Conservation (phyloP, 2,329 filamentous ascomycete species). For the Colletotrichum siamense region DNA sequence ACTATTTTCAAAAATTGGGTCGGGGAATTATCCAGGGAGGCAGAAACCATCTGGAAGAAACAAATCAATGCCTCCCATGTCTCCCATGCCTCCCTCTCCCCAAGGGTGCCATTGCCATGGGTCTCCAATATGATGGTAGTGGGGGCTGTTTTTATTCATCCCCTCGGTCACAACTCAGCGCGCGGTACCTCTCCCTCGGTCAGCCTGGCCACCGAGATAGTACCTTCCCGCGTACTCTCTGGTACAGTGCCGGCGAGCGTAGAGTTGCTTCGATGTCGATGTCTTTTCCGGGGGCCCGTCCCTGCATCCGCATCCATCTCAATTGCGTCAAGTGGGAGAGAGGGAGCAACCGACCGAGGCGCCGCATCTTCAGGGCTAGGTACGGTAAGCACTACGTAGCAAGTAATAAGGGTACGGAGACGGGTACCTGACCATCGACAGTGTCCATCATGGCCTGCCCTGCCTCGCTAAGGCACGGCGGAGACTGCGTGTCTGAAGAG, state of each 20-base stretch:
- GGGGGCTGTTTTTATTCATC: background rate
- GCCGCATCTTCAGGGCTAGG: background rate
- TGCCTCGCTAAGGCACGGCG: background rate
- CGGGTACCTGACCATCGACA: background rate
- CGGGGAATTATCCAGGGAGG: background rate
- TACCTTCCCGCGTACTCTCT: background rate
- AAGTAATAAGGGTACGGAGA: background rate
- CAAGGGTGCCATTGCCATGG: background rate
- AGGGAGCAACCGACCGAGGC: background rate
- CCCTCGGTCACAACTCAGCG: background rate
- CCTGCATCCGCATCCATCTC: slow-evolving; percentile 1
- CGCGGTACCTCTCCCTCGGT: background rate
- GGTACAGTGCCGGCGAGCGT: background rate
- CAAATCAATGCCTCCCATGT: slow-evolving; percentile 1
- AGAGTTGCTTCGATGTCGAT: background rate
- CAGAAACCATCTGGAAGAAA: slow-evolving; percentile 10
- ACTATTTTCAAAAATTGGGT: slow-evolving; percentile 4
- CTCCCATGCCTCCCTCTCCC: background rate
- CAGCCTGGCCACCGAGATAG: background rate
- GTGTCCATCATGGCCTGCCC: background rate
- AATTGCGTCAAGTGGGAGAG: slow-evolving; percentile 7
- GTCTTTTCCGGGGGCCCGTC: background rate
- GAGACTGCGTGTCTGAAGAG: background rate
- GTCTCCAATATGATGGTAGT: background rate
- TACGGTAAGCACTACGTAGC: background rate